Evolutionary conservation across 176 grass and related monocot genomes (phyloP).

Genomic region (Triticum turgidum): DNA sequence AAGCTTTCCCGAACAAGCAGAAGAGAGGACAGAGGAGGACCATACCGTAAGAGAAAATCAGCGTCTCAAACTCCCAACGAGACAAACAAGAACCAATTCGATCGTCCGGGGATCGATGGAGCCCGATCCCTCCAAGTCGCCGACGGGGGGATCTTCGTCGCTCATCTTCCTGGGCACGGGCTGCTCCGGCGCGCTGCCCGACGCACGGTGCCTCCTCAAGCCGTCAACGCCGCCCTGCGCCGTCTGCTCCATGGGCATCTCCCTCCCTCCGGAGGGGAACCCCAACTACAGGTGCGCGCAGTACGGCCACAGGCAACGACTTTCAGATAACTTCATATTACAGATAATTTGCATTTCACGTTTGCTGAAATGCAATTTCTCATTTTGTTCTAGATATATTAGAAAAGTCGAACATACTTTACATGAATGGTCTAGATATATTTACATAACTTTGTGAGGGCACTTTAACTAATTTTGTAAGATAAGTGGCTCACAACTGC

Average conservation of each 20-base stretch:
- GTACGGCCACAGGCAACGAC: background rate
- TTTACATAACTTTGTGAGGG: background rate
- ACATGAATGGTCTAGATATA: background rate
- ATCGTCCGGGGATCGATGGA: background rate
- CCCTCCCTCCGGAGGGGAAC: constrained; percentile 58
- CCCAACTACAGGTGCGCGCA: constrained; percentile 72
- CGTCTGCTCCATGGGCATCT: constrained; percentile 69
- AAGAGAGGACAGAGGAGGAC: background rate
- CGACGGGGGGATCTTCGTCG: constrained; percentile 31
- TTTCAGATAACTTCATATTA: background rate
- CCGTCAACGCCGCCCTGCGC: constrained; percentile 67
- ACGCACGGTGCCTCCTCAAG: constrained; percentile 66
- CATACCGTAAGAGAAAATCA: background rate
- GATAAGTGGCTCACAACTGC: too few relatives aligned
- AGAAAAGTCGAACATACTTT: background rate
- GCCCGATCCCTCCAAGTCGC: background rate
- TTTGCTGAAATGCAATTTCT: background rate
- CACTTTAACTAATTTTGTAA: too few relatives aligned
- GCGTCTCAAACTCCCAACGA: too few relatives aligned
- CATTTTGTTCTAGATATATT: background rate
- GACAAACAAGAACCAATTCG: too few relatives aligned
- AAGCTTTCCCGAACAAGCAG: background rate
- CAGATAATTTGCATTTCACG: background rate
- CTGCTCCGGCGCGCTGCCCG: constrained; percentile 70
- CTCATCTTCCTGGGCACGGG: constrained; percentile 95